Evolutionary conservation across 306 rosid species (phyloP).

Genomic region (Aeschynomene evenia): DNA sequence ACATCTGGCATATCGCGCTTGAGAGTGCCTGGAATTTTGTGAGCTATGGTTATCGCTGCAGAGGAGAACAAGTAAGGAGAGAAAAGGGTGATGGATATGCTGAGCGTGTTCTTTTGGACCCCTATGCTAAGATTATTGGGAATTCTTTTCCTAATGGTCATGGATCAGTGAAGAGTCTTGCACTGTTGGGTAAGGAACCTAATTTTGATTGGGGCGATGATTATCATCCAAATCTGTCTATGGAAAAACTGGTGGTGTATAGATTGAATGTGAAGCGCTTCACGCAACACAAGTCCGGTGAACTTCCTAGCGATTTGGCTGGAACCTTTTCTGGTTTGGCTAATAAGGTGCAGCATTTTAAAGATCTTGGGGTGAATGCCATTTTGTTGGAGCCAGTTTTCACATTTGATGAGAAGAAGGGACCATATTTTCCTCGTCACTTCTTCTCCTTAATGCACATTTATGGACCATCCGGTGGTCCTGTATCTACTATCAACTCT

Average conservation of each 20-base stretch:
- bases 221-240: conserved; percentile 43
- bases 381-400: conserved; percentile 78
- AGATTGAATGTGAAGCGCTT: conserved; percentile 68
- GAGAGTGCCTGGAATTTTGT: conserved; percentile 52
- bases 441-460: conserved; percentile 67
- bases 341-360: conserved; percentile 70
- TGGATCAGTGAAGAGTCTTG: conserved; percentile 52
- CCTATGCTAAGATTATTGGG: conserved; percentile 69
- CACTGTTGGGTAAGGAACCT: conserved; percentile 58
- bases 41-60: conserved; percentile 72
- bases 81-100: conserved; percentile 25
- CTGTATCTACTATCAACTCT: conserved; percentile 58
- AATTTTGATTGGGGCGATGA: conserved; percentile 76
- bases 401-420: conserved; percentile 65
- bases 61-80: conserved; percentile 34
- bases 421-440: conserved; percentile 83
- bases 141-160: conserved; percentile 41
- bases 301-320: conserved; percentile 54
- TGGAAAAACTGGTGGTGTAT: conserved; percentile 67
- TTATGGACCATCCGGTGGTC: conserved; percentile 65
- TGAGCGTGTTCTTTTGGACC: conserved; percentile 60
- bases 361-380: conserved; percentile 75
- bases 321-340: conserved; percentile 88
- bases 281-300: conserved; percentile 64
- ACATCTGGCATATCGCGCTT: conserved; percentile 79